These are phyloP conservation scores for Andrographis paniculata DNA, from an alignment of 305 asterid genomes.

Conservation along the genomic window DNA sequence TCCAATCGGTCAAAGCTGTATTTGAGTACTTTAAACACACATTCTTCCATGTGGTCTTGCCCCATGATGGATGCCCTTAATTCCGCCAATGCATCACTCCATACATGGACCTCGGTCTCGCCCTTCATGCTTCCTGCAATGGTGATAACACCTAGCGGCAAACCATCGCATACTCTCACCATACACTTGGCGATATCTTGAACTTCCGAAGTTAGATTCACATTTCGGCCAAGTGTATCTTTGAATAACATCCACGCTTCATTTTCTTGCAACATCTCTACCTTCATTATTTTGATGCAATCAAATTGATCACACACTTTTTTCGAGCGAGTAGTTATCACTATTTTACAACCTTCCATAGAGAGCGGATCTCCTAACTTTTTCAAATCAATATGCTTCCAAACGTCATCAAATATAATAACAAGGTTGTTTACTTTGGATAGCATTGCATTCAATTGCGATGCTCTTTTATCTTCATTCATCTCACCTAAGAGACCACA, in stretches of 20 bases:
- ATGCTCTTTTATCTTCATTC: conserved; percentile 11
- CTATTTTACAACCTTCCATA: not conserved
- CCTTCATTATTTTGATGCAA: conserved; percentile 1
- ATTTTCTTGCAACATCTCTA: not conserved
- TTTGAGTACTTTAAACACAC: conserved; percentile 4
- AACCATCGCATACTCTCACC: not conserved
- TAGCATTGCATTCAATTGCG: not conserved
- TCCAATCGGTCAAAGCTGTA: conserved; percentile 5
- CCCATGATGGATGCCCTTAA: not conserved
- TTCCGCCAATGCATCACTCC: conserved; percentile 2
- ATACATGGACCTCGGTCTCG: not conserved
- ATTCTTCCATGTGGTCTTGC: not conserved
- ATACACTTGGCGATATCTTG: conserved; percentile 2
- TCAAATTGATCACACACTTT: conserved; percentile 4
- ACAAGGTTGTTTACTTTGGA: not conserved
- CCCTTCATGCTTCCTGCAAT: not conserved
- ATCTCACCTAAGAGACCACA: conserved; percentile 1
- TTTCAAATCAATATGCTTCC: conserved; percentile 9
- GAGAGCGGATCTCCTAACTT: not conserved
- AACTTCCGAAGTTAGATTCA: not conserved
- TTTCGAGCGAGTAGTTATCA: conserved; percentile 6
- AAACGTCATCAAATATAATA: conserved; percentile 14
- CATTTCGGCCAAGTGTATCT: not conserved
- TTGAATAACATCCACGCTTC: conserved; percentile 9
- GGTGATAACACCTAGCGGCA: not conserved